Conservation (phyloP, 805 yeast species). For the Zygoascus tannicola region DNA sequence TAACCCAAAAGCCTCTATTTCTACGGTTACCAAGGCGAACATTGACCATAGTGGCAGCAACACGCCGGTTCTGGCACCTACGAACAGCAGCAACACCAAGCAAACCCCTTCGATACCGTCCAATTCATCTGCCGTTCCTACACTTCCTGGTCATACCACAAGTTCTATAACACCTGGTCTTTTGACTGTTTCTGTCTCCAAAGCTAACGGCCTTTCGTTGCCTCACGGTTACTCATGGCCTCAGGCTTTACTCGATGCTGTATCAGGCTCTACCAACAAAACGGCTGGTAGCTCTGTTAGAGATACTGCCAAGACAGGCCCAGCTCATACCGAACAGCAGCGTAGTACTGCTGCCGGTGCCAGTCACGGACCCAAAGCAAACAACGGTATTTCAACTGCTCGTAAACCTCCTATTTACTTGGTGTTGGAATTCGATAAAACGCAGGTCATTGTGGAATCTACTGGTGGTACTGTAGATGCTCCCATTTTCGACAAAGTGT, state of each 20-base stretch:
- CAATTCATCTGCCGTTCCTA: not conserved
- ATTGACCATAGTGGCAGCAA: not conserved
- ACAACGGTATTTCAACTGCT: slow-evolving; percentile 4
- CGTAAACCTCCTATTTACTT: slow-evolving; percentile 57
- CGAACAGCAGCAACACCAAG: not conserved
- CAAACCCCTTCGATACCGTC: not conserved
- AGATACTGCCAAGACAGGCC: slow-evolving; percentile 1
- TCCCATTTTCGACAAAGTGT: slow-evolving; percentile 81
- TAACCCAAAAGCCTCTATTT: not conserved
- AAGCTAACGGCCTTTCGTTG: slow-evolving; percentile 8
- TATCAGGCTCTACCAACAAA: not conserved
- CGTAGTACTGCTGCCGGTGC: slow-evolving; percentile 1
- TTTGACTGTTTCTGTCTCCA: slow-evolving; percentile 11
- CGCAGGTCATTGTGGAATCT: slow-evolving; percentile 82
- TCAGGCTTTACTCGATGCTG: not conserved
- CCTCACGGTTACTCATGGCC: slow-evolving; percentile 9
- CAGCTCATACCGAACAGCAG: slow-evolving; percentile 3
- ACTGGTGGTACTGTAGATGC: slow-evolving; percentile 67
- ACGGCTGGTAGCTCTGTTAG: slow-evolving; percentile 2
- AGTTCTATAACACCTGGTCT: slow-evolving; percentile 15
- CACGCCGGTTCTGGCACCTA: not conserved
- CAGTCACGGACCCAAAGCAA: slow-evolving; percentile 40
- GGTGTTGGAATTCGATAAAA: slow-evolving; percentile 90
- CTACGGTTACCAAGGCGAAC: not conserved
- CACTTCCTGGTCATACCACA: slow-evolving; percentile 1